A percentile compares a stretch with the other conserved stretches of the same genome.
phyloP scores from a whole-genome alignment of 192 early-diverging fungal species.

The Coemansia sp. region DNA sequence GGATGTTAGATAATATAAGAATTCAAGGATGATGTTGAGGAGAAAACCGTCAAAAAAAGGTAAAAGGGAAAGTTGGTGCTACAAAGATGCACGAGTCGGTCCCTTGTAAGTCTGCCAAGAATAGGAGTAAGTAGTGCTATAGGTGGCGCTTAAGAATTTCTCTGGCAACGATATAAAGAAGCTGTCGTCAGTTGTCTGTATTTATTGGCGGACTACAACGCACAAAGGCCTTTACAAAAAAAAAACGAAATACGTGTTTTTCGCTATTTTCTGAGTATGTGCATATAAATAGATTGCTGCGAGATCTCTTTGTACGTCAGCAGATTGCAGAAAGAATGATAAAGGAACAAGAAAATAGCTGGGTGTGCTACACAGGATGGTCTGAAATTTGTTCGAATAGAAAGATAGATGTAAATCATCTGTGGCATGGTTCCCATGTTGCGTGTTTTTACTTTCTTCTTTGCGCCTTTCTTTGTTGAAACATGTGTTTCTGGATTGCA shows the following conservation, averaged over 20 bases:
- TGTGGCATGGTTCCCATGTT: background rate
- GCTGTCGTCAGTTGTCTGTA: background rate
- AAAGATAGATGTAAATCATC: too few species aligned
- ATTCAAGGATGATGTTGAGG: too few species aligned
- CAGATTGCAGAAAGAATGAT: background rate
- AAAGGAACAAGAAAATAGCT: background rate
- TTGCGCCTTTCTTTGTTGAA: background rate
- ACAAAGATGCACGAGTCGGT: background rate
- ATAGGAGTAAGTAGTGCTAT: background rate
- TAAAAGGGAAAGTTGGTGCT: too few species aligned
- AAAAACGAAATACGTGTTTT: background rate
- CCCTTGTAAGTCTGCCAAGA: background rate
- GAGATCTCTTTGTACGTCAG: background rate
- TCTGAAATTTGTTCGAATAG: background rate
- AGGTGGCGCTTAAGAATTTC: background rate
- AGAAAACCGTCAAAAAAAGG: too few species aligned
- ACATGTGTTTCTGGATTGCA: too few species aligned
- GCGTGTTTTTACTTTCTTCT: background rate
- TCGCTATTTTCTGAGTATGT: background rate
- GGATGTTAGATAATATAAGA: too few species aligned
- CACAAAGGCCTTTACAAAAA: slow-evolving; percentile 6
- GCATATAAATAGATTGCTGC: slow-evolving; percentile 2
- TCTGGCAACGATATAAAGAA: background rate
- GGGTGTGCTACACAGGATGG: background rate
- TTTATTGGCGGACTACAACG: background rate